phyloP scores from a whole-genome alignment of 768 basidiomycete species.

The Mycena pura region DNA sequence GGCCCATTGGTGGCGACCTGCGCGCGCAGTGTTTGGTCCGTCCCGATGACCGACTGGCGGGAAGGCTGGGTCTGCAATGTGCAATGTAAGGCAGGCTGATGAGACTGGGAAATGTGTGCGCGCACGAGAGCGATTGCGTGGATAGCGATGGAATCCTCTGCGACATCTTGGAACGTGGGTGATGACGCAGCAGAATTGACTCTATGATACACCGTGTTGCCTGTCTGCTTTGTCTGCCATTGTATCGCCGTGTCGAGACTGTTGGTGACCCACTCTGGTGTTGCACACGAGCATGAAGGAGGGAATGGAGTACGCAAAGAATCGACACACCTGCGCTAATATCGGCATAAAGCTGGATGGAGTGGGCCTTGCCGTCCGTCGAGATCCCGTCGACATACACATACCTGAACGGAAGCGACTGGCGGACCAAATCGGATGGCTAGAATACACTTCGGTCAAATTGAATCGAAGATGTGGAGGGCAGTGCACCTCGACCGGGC shows the following conservation, averaged over 20 bases:
- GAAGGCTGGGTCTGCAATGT: background rate
- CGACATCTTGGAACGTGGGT: slow-evolving; percentile 47
- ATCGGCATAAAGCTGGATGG: slow-evolving; percentile 55
- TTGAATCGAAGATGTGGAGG: background rate
- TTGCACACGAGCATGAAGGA: background rate
- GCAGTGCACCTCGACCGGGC: slow-evolving; percentile 61
- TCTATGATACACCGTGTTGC: slow-evolving; percentile 49
- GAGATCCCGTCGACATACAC: slow-evolving; percentile 45
- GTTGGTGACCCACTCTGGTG: slow-evolving; percentile 44
- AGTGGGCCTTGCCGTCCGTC: slow-evolving; percentile 45
- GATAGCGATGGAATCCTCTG: slow-evolving; percentile 56
- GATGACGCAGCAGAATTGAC: slow-evolving; percentile 43
- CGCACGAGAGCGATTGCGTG: slow-evolving; percentile 50
- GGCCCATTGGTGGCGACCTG: background rate
- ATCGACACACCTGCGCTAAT: slow-evolving; percentile 43
- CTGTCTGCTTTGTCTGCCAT: slow-evolving; percentile 50
- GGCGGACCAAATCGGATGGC: slow-evolving; percentile 54
- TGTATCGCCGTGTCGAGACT: slow-evolving; percentile 41
- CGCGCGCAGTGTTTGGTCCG: slow-evolving; percentile 5
- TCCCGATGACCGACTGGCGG: slow-evolving; percentile 15
- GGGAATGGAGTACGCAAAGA: background rate
- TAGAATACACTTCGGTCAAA: slow-evolving; percentile 27
- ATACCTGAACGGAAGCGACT: slow-evolving; percentile 62
- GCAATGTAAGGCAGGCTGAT: background rate
- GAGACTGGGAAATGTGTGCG: background rate